Evolutionary conservation across 805 yeast species (phyloP).

Genomic region (Pichia exigua): DNA sequence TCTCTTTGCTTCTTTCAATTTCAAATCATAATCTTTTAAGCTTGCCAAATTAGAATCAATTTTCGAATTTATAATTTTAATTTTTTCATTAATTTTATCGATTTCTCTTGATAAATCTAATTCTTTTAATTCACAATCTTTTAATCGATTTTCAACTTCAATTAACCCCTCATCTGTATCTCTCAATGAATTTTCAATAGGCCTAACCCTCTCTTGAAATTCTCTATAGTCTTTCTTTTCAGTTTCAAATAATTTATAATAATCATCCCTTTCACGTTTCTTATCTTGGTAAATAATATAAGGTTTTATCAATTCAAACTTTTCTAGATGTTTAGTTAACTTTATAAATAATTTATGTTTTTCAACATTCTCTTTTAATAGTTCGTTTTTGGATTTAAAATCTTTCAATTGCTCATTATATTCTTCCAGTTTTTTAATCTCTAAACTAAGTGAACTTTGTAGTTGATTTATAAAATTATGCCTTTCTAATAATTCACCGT

Average conservation of each 20-base stretch:
- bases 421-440: conserved; percentile 24
- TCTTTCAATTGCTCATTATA: conserved; percentile 26
- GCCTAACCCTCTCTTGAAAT: conserved; percentile 20
- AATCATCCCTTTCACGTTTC: conserved; percentile 29
- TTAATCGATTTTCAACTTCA: conserved; percentile 5
- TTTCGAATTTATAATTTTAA: conserved; percentile 18
- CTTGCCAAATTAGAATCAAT: conserved; percentile 26
- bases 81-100: conserved; percentile 1
- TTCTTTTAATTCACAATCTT: background rate
- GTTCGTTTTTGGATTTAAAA: conserved; percentile 31
- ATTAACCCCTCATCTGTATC: conserved; percentile 7
- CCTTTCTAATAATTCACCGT: conserved; percentile 43
- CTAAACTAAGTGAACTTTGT: conserved; percentile 34
- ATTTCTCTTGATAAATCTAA: background rate
- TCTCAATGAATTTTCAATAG: conserved; percentile 16
- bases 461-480: conserved; percentile 51
- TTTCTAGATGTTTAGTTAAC: conserved; percentile 33
- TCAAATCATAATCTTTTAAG: conserved; percentile 28
- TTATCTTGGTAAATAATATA: conserved; percentile 29
- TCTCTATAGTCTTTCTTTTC: conserved; percentile 17
- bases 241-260: conserved; percentile 21
- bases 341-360: conserved; percentile 37
- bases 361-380: conserved; percentile 39
- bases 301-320: conserved; percentile 31
- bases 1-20: conserved; percentile 31